Evolutionary conservation across 306 rosid genomes (phyloP).

Genomic region (Vigna reflexopilosa): DNA sequence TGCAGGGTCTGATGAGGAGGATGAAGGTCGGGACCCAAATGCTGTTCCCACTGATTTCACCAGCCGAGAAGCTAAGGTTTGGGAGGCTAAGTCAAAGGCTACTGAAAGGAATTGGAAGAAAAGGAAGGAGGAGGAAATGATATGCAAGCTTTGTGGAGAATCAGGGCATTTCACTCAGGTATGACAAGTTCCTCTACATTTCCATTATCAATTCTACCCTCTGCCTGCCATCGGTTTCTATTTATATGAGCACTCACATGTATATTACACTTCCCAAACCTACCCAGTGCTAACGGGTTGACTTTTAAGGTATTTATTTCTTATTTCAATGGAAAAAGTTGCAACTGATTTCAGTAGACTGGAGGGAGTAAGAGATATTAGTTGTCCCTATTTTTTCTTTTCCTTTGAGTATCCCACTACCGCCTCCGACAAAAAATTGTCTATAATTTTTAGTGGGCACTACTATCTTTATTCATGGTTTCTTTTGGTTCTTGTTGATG

Average conservation of each 20-base stretch:
- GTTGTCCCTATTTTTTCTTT: not conserved
- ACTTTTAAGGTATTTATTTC: not conserved
- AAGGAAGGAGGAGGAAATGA: constrained; percentile 97
- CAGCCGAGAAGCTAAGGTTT: constrained; percentile 98
- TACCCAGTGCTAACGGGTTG: constrained; percentile 12
- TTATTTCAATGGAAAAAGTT: not conserved
- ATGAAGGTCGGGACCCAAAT: constrained; percentile 84
- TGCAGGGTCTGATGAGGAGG: constrained; percentile 86
- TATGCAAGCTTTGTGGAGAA: constrained; percentile 95
- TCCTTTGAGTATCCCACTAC: too few species aligned
- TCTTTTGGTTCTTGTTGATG: constrained; percentile 10
- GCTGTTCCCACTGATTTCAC: constrained; percentile 98
- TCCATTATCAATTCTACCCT: constrained; percentile 15
- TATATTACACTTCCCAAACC: not conserved
- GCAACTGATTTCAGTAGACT: not conserved
- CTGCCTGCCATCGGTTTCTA: not conserved
- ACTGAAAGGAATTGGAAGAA: constrained; percentile 99
- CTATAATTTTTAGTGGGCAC: constrained; percentile 20
- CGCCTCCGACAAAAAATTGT: not conserved
- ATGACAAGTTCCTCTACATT: constrained; percentile 20
- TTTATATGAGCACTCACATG: not conserved
- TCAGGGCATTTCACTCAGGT: constrained; percentile 99
- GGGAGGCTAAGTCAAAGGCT: constrained; percentile 99
- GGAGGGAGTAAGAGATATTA: constrained; percentile 7
- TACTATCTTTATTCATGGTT: not conserved